Conservation (phyloP, 768 basidiomycete species). For the Russula ochroleuca region DNA sequence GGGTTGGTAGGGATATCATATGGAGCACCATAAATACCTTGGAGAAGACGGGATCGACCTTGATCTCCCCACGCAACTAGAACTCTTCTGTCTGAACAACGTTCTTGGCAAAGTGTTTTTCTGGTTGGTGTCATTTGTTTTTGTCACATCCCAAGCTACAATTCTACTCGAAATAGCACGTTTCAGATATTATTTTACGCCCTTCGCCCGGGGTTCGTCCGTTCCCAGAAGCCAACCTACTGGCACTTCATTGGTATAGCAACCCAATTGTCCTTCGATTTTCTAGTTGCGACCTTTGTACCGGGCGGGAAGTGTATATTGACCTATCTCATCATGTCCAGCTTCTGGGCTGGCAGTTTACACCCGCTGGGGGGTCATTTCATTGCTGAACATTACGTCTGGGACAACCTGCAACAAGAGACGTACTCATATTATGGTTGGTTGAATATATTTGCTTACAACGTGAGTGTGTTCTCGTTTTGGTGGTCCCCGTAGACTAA, state of each 20-base stretch:
- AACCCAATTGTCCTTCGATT: conserved; percentile 69
- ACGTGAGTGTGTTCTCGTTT: conserved; percentile 49
- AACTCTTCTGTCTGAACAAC: conserved; percentile 84
- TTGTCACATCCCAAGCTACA: background rate
- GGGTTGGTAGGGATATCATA: conserved; percentile 68
- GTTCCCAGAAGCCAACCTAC: conserved; percentile 68
- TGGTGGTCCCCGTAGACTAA: conserved; percentile 8
- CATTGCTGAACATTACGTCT: conserved; percentile 95
- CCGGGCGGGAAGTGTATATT: conserved; percentile 46
- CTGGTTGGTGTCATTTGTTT: conserved; percentile 47
- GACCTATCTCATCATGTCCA: conserved; percentile 80
- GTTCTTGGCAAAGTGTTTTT: conserved; percentile 98
- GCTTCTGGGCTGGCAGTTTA: conserved; percentile 94
- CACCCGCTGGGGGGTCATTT: conserved; percentile 98
- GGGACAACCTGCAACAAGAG: conserved; percentile 90
- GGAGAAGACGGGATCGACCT: conserved; percentile 97
- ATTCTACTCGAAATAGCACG: conserved; percentile 48
- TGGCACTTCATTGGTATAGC: conserved; percentile 84
- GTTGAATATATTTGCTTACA: conserved; percentile 87
- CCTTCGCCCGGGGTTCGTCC: conserved; percentile 88
- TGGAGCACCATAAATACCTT: conserved; percentile 93
- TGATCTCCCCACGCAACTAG: conserved; percentile 84
- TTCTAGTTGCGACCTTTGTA: conserved; percentile 49
- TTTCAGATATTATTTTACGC: conserved; percentile 99
- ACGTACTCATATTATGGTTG: conserved; percentile 96